These are phyloP conservation scores for Xylaria sp. DNA, from an alignment of 2,329 filamentous ascomycete species.

Conservation along the genomic window DNA sequence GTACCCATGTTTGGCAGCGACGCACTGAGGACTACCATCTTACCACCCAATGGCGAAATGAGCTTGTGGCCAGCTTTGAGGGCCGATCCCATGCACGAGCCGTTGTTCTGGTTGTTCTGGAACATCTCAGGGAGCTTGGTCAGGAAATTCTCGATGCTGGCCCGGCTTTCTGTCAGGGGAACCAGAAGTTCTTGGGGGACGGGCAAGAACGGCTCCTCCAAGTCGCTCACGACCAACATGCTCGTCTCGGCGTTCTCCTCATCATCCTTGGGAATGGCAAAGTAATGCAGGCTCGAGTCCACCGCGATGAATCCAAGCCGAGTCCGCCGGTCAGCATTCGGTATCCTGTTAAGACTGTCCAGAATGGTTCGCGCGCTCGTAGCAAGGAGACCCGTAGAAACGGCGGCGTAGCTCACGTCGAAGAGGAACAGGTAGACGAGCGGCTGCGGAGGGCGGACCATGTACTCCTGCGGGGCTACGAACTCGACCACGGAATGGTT, in stretches of 20 bases:
- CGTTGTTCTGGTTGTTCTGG: slow-evolving; percentile 85
- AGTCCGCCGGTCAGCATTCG: slow-evolving; percentile 93
- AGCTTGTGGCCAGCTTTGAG: slow-evolving; percentile 93
- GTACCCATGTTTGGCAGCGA: slow-evolving; percentile 88
- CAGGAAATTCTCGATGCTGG: slow-evolving; percentile 90
- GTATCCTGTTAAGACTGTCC: slow-evolving; percentile 94
- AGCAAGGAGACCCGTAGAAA: slow-evolving; percentile 87
- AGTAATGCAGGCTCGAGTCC: slow-evolving; percentile 94
- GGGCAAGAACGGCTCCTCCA: slow-evolving; percentile 95
- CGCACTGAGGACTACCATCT: slow-evolving; percentile 88
- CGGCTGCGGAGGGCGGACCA: slow-evolving; percentile 95
- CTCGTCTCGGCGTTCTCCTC: slow-evolving; percentile 82
- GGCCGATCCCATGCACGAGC: slow-evolving; percentile 93
- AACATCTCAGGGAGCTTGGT: slow-evolving; percentile 95
- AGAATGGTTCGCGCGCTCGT: slow-evolving; percentile 91
- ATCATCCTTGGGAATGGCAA: slow-evolving; percentile 86
- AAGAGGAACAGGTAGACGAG: slow-evolving; percentile 95
- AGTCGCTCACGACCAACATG: slow-evolving; percentile 92
- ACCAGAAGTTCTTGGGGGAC: slow-evolving; percentile 91
- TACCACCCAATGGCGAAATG: slow-evolving; percentile 90
- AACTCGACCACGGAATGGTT: slow-evolving; percentile 98
- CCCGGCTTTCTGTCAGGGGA: slow-evolving; percentile 82
- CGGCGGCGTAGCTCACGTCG: slow-evolving; percentile 88
- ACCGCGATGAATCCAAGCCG: slow-evolving; percentile 94
- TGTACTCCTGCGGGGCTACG: slow-evolving; percentile 97